Conservation (phyloP, 352 stramenopile species). For the Phytopythium chamaehyphon region DNA sequence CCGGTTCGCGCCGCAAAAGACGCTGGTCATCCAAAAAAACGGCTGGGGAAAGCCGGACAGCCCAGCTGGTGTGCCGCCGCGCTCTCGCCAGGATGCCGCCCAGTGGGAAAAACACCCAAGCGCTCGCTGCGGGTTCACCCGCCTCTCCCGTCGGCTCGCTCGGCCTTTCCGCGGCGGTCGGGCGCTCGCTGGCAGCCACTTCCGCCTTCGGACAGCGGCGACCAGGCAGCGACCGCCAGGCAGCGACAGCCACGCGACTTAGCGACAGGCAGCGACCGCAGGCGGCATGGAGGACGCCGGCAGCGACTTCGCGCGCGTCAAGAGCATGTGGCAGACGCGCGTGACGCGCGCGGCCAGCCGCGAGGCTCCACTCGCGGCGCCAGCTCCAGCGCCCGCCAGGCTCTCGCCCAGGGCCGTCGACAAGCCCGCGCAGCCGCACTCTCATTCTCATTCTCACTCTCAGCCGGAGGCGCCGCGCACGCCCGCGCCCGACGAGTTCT, state of each 20-base stretch:
- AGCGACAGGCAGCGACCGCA: not conserved
- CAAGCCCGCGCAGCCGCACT: not conserved
- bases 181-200: too few species aligned
- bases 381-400: not conserved
- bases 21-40: not conserved
- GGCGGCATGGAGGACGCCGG: not conserved
- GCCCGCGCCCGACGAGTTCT: conserved; percentile 26
- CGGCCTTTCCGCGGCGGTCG: too few species aligned
- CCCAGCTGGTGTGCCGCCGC: not conserved
- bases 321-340: conserved; percentile 69
- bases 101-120: too few species aligned
- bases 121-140: too few species aligned
- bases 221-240: not conserved
- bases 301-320: conserved; percentile 45
- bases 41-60: not conserved
- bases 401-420: not conserved
- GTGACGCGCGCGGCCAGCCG: conserved; percentile 28
- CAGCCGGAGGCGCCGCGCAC: conserved; percentile 21
- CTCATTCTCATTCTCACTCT: too few species aligned
- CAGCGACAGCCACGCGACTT: not conserved
- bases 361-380: not conserved
- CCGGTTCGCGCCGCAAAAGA: too few species aligned
- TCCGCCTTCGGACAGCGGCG: too few species aligned
- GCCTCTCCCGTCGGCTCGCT: too few species aligned
- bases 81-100: not conserved